Base-by-base conservation (phyloP, 352 stramenopile species). In the Achlya hypogyna region DNA sequence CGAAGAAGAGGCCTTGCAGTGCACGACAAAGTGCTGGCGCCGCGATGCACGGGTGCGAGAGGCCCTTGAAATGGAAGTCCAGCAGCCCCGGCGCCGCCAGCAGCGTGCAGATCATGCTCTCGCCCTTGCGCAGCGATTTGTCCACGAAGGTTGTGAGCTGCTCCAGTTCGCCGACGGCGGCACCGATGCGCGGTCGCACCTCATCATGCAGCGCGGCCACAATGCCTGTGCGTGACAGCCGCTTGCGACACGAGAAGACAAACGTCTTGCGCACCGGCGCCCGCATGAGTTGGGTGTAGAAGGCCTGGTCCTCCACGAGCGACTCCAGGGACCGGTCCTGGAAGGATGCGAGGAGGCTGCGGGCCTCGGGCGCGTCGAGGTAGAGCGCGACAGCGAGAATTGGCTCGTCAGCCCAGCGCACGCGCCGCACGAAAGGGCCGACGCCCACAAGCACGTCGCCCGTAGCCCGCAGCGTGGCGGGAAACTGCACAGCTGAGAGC, bases 351-450 rank as follows among this genome's bases (percentile, higher is more conserved):
- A 91, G 73, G 65, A 89, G 72, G 29, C 76, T 76, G 4, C 69
- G 72, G 0, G 82, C 84, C 5, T 71, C 76, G 38, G 88, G 78
- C 0, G 79, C 78, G 35, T 93, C 82, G 20, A 93, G 86, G 64
- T 93, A 93, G 51, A 93, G 71, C 0, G 81, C 84, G 0, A 93
- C 81, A 1, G 84, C 80, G 18, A 93, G 64, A 54, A 93, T 93
- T 5, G 82, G 82, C 66, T 93, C 84, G 56, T 93, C 82, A 4
- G 81, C 90, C 84, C 84, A 93, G 18, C 82, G 82, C 74, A 93
- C 83, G 27, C 84, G 82, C 0, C 84, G 81, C 27, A 93, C 81
- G 45, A 93, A 74, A 22, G 82, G 82, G 0, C 81, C 84, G 5
- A 93, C 84, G 10, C 84, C 84, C 4, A 89, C 76, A 4, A 93